Percentiles rank a stretch among this genome's conserved stretches.
These are phyloP conservation scores for Trichoderma pleuroti DNA, from an alignment of 2,329 filamentous ascomycete species.

Conservation along the genomic window DNA sequence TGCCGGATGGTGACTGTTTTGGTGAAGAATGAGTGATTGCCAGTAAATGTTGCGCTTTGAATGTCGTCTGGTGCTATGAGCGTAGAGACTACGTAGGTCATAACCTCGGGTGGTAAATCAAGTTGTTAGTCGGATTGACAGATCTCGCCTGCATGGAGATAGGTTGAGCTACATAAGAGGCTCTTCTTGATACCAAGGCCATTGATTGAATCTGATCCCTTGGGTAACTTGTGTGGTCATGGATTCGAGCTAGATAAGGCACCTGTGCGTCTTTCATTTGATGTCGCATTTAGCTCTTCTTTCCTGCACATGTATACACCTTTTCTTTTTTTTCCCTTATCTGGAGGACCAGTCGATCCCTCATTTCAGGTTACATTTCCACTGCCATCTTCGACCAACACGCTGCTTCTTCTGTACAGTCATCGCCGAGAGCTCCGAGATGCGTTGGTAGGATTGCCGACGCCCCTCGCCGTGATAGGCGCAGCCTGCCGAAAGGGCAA, in stretches of 20 bases:
- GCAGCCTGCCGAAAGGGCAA: background rate
- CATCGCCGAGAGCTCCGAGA: background rate
- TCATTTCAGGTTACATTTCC: background rate
- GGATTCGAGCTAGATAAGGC: background rate
- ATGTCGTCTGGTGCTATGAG: background rate
- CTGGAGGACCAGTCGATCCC: background rate
- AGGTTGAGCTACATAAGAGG: background rate
- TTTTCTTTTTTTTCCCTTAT: background rate
- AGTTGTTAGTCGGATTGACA: background rate
- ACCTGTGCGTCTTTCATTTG: background rate
- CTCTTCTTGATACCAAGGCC: background rate
- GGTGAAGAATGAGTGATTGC: background rate
- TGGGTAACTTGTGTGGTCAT: background rate
- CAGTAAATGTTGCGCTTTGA: background rate
- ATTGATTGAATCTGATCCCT: background rate
- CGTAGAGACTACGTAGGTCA: background rate
- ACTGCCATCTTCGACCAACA: background rate
- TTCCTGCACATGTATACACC: background rate
- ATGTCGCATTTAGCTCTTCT: background rate
- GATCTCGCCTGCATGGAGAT: background rate
- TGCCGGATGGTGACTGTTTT: background rate
- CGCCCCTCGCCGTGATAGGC: background rate
- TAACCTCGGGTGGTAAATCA: background rate
- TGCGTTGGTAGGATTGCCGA: background rate
- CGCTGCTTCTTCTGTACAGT: background rate